Base-by-base conservation (phyloP, 1,139 yeast species). In the Candida sp. region DNA sequence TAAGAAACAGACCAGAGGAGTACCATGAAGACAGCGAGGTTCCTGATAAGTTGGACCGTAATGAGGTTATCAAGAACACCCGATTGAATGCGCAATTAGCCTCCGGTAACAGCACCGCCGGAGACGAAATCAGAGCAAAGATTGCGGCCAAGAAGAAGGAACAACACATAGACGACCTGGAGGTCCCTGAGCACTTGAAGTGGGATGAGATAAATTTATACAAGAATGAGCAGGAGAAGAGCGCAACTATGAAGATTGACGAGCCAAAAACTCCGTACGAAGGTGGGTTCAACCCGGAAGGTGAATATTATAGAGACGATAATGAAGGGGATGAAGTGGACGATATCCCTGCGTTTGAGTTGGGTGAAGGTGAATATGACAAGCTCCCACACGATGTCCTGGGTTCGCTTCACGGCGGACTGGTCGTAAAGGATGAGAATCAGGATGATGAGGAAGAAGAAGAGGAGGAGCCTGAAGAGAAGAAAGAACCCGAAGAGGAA, bases 181-280 rank as follows among this genome's bases (percentile, higher is more conserved):
- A 51, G 7, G 12, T 42, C 33, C 32, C 49, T 26, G 54, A 53
- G 2, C 85, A 78, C 56, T 72, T 85, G 61, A 78, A 80, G 58
- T 88, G 94, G 93, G 93, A 88, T 65, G 94, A 88, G 62, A 73
- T 85, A 50, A 88, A 87, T 59, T 70, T 88, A 54, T 77, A 84
- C 59, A 70, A 83, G 52, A 80, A 88, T 22, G 94, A 88, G 64
- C 86, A 81, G 62, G 90, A 86, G 59, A 85, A 87, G 65, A 72
- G 80, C 31, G 83, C 93, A 33, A 86, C 90, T 42, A 88, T 88
- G 93, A 83, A 84, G 67, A 92, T 94, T 47, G 96, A 91, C 61
- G 99, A 94, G 69, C 99, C 99, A 35, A 94, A 94, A 75, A 94
- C 99, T 2, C 99, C 99, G 3, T 94, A 89, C 65, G 96, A 90